These are phyloP conservation scores for Brassica juncea DNA, from an alignment of 345 rosid genomes.

Conservation along the genomic window DNA sequence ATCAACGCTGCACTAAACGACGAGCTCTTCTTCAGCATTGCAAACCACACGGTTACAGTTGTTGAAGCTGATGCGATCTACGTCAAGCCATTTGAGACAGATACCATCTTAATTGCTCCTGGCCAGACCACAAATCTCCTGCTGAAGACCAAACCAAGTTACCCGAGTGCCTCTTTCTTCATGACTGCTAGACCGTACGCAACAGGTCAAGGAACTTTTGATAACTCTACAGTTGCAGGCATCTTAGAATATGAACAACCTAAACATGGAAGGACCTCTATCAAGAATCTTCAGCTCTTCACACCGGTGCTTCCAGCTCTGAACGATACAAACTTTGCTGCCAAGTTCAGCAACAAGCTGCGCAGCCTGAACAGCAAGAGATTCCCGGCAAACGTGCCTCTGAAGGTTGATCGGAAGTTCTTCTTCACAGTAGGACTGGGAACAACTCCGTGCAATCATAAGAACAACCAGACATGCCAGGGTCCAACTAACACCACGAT, in stretches of 20 bases:
- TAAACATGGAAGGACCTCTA: constrained; percentile 28
- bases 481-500: constrained; percentile 71
- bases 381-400: constrained; percentile 65
- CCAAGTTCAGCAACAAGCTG: constrained; percentile 50
- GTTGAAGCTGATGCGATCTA: not conserved
- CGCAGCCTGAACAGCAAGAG: constrained; percentile 47
- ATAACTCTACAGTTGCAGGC: constrained; percentile 43
- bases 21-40: constrained; percentile 46
- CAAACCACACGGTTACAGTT: constrained; percentile 36
- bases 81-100: not conserved
- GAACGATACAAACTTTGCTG: constrained; percentile 56
- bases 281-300: constrained; percentile 47
- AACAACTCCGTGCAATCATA: constrained; percentile 53
- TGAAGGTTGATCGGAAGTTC: constrained; percentile 48
- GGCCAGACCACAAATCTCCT: not conserved
- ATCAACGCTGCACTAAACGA: constrained; percentile 48
- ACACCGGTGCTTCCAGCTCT: constrained; percentile 56
- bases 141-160: constrained; percentile 15
- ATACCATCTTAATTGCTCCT: not conserved
- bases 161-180: constrained; percentile 43
- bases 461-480: constrained; percentile 60
- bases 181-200: constrained; percentile 67
- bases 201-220: constrained; percentile 65
- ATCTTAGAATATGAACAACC: constrained; percentile 44
- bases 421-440: constrained; percentile 64